Conservation (phyloP, 2,329 filamentous ascomycete genomes). For the Lecanicillium sp. region DNA sequence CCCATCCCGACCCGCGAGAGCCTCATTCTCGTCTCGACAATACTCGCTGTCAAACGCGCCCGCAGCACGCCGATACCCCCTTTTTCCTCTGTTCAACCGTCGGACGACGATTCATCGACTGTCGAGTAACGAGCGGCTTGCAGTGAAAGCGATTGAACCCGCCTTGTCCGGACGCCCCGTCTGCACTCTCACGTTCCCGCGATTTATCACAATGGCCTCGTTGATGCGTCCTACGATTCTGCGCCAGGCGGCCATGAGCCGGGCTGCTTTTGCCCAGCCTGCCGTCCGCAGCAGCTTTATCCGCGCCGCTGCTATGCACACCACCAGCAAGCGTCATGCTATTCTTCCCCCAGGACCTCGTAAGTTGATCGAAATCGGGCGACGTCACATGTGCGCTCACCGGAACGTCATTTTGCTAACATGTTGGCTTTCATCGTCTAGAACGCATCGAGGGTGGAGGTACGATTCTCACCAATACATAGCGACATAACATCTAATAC, state of each 20-base stretch:
- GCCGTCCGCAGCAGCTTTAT: constrained; percentile 25
- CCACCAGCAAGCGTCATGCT: constrained; percentile 63
- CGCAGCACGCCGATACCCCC: background rate
- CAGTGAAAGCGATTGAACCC: constrained; percentile 10
- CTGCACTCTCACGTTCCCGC: background rate
- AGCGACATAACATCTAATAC: constrained; percentile 1
- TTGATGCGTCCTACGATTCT: constrained; percentile 46
- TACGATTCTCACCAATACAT: constrained; percentile 31
- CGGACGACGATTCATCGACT: background rate
- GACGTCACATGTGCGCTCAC: background rate
- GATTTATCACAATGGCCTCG: constrained; percentile 41
- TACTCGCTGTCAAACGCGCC: constrained; percentile 6
- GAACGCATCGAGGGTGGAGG: constrained; percentile 68
- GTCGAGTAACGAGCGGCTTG: too few species aligned
- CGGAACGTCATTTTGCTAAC: constrained; percentile 32
- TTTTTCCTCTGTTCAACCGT: background rate
- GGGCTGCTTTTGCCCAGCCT: constrained; percentile 26
- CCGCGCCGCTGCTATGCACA: constrained; percentile 73
- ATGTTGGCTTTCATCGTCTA: constrained; percentile 25
- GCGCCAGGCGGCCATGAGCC: constrained; percentile 40
- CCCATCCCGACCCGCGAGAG: background rate
- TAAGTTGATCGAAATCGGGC: constrained; percentile 36
- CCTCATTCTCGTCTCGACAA: constrained; percentile 2
- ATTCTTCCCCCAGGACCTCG: constrained; percentile 83
- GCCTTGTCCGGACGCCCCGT: background rate